Base-by-base conservation (phyloP, 1,139 yeast species). In the Nematodospora anomalae region DNA sequence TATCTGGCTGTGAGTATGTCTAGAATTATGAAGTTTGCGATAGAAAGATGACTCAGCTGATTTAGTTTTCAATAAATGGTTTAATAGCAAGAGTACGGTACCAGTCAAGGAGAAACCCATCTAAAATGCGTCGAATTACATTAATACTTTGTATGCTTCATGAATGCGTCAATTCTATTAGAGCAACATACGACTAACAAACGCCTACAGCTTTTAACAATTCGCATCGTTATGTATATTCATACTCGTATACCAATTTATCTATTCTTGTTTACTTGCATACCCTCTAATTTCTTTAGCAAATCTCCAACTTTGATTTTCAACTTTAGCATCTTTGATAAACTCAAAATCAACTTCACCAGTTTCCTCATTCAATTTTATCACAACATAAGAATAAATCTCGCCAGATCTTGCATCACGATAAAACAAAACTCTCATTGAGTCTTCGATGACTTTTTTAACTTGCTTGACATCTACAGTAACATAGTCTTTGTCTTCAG, bases 371-470 rank as follows among this genome's bases (percentile, higher is more conserved):
- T 80, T 79, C 32, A 75, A 71, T 41, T 77, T 81, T 42, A 92
- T 72, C n/a, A 90, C 79, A 9, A 92, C 94, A 51, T 92, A 63
- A 0, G 92, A 75, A 63, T 83, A 94, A 55, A 81, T 83, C 60
- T 92, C 95, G 46, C 87, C 68, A 13, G 96, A 85, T 55, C 98
- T 80, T 2, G 97, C 98, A 59, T 94, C 99, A 62, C 99, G 79
- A 71, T 94, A 94, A 62, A 83, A 92, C 47, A 94, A 74, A 6
- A 94, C 96, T 63, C 87, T 88, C 97, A 94, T 89, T 54, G 94
- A 80, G 56, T 90, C 88, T 55, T 79, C 76, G 32, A 94, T 72
- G 11, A 83, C 79, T 38, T 76, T 74, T 43, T 83, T 75, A 2
- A 97, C 98, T 37, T 84, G 79, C 42, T 74, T 83, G 54, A 86